Conservation (phyloP, 805 yeast species). For the Wickerhamiella alocasiicola region DNA sequence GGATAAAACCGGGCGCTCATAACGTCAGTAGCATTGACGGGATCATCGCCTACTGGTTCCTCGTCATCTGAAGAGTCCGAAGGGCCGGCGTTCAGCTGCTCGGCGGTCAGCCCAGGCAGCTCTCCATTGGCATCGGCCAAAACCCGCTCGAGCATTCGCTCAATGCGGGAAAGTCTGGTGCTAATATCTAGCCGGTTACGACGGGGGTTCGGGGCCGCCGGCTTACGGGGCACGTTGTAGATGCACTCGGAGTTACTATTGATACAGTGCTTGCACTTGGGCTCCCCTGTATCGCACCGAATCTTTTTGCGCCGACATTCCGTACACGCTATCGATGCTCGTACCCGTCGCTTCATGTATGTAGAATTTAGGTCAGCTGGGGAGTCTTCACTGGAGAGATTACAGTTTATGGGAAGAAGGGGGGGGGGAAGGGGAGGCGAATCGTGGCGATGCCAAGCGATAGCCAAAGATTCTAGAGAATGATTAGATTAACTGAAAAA, state of each 20-base stretch:
- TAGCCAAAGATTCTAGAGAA: no score
- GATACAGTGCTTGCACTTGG: slow-evolving; percentile 63
- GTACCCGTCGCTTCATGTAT: slow-evolving; percentile 1
- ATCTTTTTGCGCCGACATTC: slow-evolving; percentile 64
- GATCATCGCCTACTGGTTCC: slow-evolving; percentile 12
- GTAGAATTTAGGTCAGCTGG: no score
- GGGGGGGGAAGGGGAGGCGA: no score
- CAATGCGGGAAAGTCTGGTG: slow-evolving; percentile 22
- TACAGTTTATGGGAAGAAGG: no score
- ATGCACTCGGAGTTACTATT: slow-evolving; percentile 68
- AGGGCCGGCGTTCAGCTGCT: background rate
- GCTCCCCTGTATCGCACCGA: slow-evolving; percentile 56
- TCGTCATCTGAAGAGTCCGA: slow-evolving; percentile 2
- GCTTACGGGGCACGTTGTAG: slow-evolving; percentile 20
- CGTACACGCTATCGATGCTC: slow-evolving; percentile 85
- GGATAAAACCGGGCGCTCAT: background rate
- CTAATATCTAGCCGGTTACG: slow-evolving; percentile 4
- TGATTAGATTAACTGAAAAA: no score
- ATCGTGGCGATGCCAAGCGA: no score
- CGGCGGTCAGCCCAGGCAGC: background rate
- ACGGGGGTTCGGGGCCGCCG: slow-evolving; percentile 10
- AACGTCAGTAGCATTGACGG: slow-evolving; percentile 8
- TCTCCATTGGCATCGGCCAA: slow-evolving; percentile 2
- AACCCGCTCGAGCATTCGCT: slow-evolving; percentile 20
- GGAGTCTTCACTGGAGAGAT: no score